These are phyloP conservation scores for Cryptococcus sp. DNA, from an alignment of 1,284 basidiomycete species.

Conservation along the genomic window DNA sequence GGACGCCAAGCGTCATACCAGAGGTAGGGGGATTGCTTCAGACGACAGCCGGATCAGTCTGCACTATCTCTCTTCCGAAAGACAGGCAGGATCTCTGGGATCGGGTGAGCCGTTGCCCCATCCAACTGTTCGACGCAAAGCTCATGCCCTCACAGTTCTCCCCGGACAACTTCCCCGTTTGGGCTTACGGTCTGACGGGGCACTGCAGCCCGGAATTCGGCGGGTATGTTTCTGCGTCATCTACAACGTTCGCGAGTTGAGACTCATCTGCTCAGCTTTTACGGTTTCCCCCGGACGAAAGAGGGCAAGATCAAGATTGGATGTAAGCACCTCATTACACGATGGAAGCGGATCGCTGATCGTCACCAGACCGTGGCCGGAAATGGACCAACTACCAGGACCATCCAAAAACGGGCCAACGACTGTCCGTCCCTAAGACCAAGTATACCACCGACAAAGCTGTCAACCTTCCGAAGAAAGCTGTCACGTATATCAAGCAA, in stretches of 20 bases:
- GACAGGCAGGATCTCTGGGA: slow-evolving; percentile 30
- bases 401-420: slow-evolving; percentile 24
- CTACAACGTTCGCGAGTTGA: too few species aligned
- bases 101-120: too few species aligned
- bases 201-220: slow-evolving; percentile 23
- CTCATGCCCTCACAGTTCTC: slow-evolving; percentile 23
- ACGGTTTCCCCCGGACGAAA: slow-evolving; percentile 32
- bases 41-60: slow-evolving; percentile 31
- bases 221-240: too few species aligned
- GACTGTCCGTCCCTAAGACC: too few species aligned
- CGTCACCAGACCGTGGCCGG: slow-evolving; percentile 19
- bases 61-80: slow-evolving; percentile 24
- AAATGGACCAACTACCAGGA: slow-evolving; percentile 38
- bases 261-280: too few species aligned
- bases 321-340: too few species aligned
- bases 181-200: slow-evolving; percentile 26
- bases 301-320: slow-evolving; percentile 36
- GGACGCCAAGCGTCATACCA: slow-evolving; percentile 32
- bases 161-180: slow-evolving; percentile 29
- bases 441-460: too few species aligned
- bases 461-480: too few species aligned
- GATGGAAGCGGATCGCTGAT: too few species aligned
- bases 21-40: slow-evolving; percentile 22
- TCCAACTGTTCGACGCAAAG: neutral
- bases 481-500: too few species aligned